A percentile compares a stretch with the other conserved stretches of the same genome.
Conservation (phyloP, 768 basidiomycete species). For the Serpula lacrymans region DNA sequence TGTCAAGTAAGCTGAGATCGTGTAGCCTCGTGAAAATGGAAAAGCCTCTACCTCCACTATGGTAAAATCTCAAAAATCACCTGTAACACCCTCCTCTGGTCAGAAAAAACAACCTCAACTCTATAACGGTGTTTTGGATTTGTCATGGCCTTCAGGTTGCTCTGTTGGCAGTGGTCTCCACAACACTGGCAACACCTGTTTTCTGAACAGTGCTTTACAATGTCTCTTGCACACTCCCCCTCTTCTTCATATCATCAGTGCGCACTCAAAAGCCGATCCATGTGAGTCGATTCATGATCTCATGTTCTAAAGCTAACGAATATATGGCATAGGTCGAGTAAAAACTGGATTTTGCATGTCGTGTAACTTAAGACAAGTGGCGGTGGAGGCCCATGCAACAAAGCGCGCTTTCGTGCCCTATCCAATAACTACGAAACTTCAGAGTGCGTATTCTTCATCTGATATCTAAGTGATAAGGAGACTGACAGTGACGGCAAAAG, state of each 20-base stretch:
- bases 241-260: conserved; percentile 58
- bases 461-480: neutral
- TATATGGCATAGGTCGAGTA: conserved; percentile 32
- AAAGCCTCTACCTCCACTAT: conserved; percentile 22
- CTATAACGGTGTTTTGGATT: conserved; percentile 53
- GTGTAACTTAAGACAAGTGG: conserved; percentile 62
- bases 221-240: conserved; percentile 92
- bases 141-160: conserved; percentile 54
- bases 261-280: conserved; percentile 45
- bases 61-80: conserved; percentile 23
- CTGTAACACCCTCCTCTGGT: conserved; percentile 13
- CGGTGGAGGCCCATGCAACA: conserved; percentile 48
- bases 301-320: neutral
- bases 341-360: conserved; percentile 71
- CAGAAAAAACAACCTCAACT: conserved; percentile 38
- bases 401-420: conserved; percentile 57
- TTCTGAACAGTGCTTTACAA: conserved; percentile 92
- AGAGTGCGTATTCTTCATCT: conserved; percentile 44
- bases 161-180: conserved; percentile 61
- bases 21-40: conserved; percentile 19
- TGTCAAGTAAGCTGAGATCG: too few relatives aligned
- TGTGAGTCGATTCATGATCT: conserved; percentile 47
- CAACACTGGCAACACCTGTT: conserved; percentile 94
- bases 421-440: conserved; percentile 62
- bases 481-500: conserved; percentile 37